Evolutionary conservation across 1,284 basidiomycete species (phyloP), one percentile per base, ranked within the genome.

Genomic region (Apiotrichum porosum): DNA sequence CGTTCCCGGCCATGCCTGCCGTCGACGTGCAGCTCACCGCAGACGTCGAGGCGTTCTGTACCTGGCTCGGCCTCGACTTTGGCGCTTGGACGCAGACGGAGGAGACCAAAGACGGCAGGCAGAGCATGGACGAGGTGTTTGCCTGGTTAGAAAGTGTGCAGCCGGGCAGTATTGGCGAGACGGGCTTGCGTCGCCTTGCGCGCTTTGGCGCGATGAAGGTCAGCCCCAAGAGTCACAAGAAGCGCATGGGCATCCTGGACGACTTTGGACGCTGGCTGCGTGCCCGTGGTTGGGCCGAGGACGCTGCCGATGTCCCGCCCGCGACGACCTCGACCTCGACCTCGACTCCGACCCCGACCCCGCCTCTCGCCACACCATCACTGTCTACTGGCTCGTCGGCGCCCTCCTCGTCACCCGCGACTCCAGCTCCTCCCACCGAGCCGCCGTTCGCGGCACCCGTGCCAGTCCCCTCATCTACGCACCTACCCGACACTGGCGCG

Each of bases 41-140:
- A 4, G 52, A 50, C n/a, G 42, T 63, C 1, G 35, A 17, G 12
- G 54, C 41, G 19, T 44, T 70, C 10, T 64, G 60, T 41, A 47
- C 34, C 2, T 70, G 58, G 55, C 44, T 67, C 6, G 68, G 66
- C 2, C 46, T 66, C 12, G 56, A 38, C 42, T 47, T 47, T n/a
- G 38, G 19, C 19, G 18, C 30, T 21, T 47, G 44, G 50, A 9
- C 4, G 9, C 3, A 6, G 0, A 17, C 33, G 21, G 12, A 5
- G 8, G 34, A 10, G 13, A 34, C 12, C 5, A 37, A 18, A 17
- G 6, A 18, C 15, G 44, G 42, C 9, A n/a, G n/a, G n/a, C n/a
- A n/a, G n/a, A n/a, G n/a, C n/a, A n/a, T n/a, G n/a, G n/a, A n/a
- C n/a, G 50, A 42, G 24, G 15, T 51, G 30, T 51, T 32, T 12